These are phyloP conservation scores for Ustilago tritici DNA, from an alignment of 1,284 basidiomycete species.

Conservation along the genomic window DNA sequence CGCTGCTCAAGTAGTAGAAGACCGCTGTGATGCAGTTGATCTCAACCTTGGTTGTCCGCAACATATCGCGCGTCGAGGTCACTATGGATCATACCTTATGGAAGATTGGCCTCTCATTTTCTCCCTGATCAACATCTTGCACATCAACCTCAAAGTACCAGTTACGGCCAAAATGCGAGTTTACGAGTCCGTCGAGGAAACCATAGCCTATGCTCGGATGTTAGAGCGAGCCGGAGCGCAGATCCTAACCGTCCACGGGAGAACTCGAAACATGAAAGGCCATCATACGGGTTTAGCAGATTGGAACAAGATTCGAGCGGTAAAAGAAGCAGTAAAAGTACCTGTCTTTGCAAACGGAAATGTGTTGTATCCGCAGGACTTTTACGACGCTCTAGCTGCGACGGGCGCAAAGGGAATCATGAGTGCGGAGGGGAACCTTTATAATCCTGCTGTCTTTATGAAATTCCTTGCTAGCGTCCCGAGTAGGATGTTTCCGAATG, in stretches of 20 bases:
- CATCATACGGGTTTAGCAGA: slow-evolving; percentile 82
- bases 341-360: slow-evolving; percentile 99
- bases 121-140: slow-evolving; percentile 70
- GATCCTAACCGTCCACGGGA: slow-evolving; percentile 92
- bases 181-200: slow-evolving; percentile 86
- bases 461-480: slow-evolving; percentile 13
- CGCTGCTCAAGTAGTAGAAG: slow-evolving; percentile 60
- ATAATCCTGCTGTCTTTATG: slow-evolving; percentile 87
- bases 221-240: slow-evolving; percentile 94
- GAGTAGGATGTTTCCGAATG: slow-evolving; percentile 36
- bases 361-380: slow-evolving; percentile 85
- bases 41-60: slow-evolving; percentile 93
- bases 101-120: slow-evolving; percentile 87
- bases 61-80: slow-evolving; percentile 87
- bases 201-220: slow-evolving; percentile 93
- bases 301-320: slow-evolving; percentile 82
- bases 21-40: slow-evolving; percentile 82
- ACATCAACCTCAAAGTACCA: slow-evolving; percentile 84
- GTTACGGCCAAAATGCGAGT: slow-evolving; percentile 97
- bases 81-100: slow-evolving; percentile 90
- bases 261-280: slow-evolving; percentile 90
- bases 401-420: slow-evolving; percentile 93
- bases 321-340: slow-evolving; percentile 86
- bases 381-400: slow-evolving; percentile 79
- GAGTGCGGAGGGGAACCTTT: slow-evolving; percentile 94